Conservation (phyloP, 176 grass and related monocot genomes). For the Tillandsia fasciculata region DNA sequence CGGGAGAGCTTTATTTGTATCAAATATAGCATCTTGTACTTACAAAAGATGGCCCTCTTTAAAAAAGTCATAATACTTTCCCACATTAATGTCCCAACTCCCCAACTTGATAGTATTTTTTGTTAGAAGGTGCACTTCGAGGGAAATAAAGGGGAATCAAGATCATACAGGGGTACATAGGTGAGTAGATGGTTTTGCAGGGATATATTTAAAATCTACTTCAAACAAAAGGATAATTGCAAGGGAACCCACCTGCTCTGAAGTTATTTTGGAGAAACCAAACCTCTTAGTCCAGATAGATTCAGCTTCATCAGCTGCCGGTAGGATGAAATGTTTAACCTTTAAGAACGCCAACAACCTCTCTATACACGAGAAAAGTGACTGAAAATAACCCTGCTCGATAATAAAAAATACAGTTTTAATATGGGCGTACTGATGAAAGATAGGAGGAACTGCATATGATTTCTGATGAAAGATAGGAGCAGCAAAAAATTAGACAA, state of each 20-base stretch:
- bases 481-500: neutral
- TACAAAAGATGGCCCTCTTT: too few species aligned
- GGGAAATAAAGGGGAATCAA: too few species aligned
- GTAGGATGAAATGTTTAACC: conserved; percentile 86
- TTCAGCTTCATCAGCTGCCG: conserved; percentile 71
- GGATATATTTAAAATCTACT: neutral
- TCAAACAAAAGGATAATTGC: neutral
- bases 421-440: neutral
- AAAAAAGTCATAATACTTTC: too few species aligned
- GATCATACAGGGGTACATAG: too few species aligned
- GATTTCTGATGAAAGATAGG: neutral
- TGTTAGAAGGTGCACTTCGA: too few species aligned
- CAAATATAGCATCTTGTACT: too few species aligned
- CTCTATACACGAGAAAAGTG: conserved; percentile 63
- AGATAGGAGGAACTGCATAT: neutral
- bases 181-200: too few species aligned
- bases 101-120: too few species aligned
- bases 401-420: conserved; percentile 11
- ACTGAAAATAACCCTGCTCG: conserved; percentile 78
- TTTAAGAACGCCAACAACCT: conserved; percentile 42
- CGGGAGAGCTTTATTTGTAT: too few species aligned
- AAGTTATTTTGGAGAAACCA: conserved; percentile 64
- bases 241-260: conserved; percentile 47
- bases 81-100: too few species aligned
- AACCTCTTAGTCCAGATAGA: conserved; percentile 84